phyloP scores from a whole-genome alignment of 2,329 filamentous ascomycete species.

The Sclerotinia trifoliorum region DNA sequence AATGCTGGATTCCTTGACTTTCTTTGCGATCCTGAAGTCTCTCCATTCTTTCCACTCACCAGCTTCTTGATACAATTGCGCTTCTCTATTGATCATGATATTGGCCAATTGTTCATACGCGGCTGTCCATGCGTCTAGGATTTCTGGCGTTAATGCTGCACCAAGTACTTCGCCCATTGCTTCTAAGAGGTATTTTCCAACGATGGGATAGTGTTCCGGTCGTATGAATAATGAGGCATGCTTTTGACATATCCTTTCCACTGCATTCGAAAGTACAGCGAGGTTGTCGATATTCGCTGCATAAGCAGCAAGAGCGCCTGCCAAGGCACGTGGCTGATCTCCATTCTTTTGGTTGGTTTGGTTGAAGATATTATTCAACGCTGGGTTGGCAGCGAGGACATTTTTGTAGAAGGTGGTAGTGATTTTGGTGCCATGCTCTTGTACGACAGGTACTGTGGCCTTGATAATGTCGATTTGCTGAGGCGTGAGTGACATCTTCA shows the following conservation, averaged over 20 bases:
- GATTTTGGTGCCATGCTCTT: constrained; percentile 65
- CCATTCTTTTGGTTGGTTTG: constrained; percentile 65
- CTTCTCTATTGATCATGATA: constrained; percentile 67
- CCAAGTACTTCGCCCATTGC: constrained; percentile 69
- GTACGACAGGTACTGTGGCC: constrained; percentile 70
- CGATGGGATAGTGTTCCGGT: constrained; percentile 68
- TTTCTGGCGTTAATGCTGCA: constrained; percentile 61
- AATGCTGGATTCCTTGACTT: constrained; percentile 58
- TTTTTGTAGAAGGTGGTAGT: constrained; percentile 71
- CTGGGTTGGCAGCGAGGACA: constrained; percentile 62
- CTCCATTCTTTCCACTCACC: constrained; percentile 50
- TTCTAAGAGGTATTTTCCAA: constrained; percentile 65
- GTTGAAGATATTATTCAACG: constrained; percentile 70
- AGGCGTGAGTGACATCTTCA: constrained; percentile 51
- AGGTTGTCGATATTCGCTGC: constrained; percentile 71
- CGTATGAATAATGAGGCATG: constrained; percentile 69
- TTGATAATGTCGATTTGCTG: constrained; percentile 71
- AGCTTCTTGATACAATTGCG: constrained; percentile 55
- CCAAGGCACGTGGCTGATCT: constrained; percentile 68
- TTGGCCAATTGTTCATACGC: constrained; percentile 71
- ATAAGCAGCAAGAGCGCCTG: constrained; percentile 68
- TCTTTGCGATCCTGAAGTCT: constrained; percentile 56
- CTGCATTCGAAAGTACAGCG: constrained; percentile 52
- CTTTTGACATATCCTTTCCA: constrained; percentile 73
- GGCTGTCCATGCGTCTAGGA: constrained; percentile 68